Percentiles rank a stretch among this genome's conserved stretches.
Evolutionary conservation across 306 rosid species (phyloP).

Genomic region (Astragalus glycyphyllos): DNA sequence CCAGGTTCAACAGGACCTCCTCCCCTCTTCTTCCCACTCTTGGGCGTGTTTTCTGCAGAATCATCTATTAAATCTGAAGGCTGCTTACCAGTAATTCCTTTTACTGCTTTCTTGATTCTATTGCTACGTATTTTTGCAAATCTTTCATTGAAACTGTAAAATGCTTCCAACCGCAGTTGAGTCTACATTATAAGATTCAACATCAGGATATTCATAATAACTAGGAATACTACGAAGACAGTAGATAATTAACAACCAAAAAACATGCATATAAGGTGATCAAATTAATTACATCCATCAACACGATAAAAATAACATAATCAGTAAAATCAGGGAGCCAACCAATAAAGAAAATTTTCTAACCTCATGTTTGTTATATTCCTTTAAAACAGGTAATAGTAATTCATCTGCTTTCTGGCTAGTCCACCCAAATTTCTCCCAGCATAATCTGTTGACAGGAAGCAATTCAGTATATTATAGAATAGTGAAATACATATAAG

Average conservation of each 20-base stretch:
- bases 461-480: constrained; percentile 32
- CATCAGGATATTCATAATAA: constrained; percentile 43
- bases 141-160: constrained; percentile 86
- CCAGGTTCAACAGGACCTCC: constrained; percentile 49
- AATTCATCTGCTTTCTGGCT: constrained; percentile 87
- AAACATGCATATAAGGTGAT: constrained; percentile 14
- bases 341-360: constrained; percentile 32
- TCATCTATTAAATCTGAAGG: constrained; percentile 56
- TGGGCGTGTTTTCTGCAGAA: constrained; percentile 47
- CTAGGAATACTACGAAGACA: constrained; percentile 1
- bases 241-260: constrained; percentile 30
- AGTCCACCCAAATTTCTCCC: constrained; percentile 96
- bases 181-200: constrained; percentile 61
- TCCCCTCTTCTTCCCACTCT: constrained; percentile 40
- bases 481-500: constrained; percentile 11
- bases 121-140: constrained; percentile 95
- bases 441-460: constrained; percentile 73
- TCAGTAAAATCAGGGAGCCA: constrained; percentile 8
- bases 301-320: neutral
- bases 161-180: constrained; percentile 91
- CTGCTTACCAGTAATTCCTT: constrained; percentile 73
- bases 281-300: constrained; percentile 26
- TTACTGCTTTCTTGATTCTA: constrained; percentile 87
- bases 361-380: constrained; percentile 86
- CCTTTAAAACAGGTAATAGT: constrained; percentile 82